Conservation (phyloP, 208 protist species). For the Trypanosomatidae sp. region DNA sequence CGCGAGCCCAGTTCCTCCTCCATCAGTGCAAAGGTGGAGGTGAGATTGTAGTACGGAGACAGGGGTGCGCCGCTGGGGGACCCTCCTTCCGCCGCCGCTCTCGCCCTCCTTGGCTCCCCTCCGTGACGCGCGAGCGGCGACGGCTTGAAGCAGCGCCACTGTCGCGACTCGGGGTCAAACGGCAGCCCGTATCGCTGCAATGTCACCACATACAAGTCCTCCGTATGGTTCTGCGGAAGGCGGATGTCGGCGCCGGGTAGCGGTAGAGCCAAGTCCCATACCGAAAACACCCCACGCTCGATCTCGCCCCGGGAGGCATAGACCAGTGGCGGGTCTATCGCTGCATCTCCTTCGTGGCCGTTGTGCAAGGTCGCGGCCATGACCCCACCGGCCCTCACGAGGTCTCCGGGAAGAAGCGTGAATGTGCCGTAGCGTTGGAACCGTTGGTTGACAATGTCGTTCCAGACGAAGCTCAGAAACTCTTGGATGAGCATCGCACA, state of each 20-base stretch:
- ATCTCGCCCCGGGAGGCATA: conserved; percentile 47
- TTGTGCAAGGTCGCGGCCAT: neutral
- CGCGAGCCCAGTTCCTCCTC: conserved; percentile 67
- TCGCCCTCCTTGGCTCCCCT: neutral
- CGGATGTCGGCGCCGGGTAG: conserved; percentile 69
- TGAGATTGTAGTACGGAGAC: conserved; percentile 67
- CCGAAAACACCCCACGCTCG: conserved; percentile 50
- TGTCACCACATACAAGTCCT: conserved; percentile 82
- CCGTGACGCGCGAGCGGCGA: conserved; percentile 4
- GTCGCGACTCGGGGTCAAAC: conserved; percentile 75
- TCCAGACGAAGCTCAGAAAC: conserved; percentile 88
- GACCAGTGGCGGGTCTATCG: conserved; percentile 9
- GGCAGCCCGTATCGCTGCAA: conserved; percentile 76
- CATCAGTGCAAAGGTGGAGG: conserved; percentile 60
- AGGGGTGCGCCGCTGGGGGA: conserved; percentile 7
- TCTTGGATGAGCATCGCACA: conserved; percentile 82
- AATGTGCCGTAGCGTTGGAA: conserved; percentile 86
- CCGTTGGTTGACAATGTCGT: conserved; percentile 86
- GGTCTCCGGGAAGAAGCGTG: conserved; percentile 77
- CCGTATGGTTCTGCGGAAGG: conserved; percentile 86
- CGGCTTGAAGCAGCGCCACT: conserved; percentile 78
- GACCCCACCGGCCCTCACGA: conserved; percentile 50
- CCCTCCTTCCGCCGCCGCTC: neutral
- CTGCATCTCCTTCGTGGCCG: neutral
- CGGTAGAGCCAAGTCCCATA: conserved; percentile 77